Evolutionary conservation across 495 filamentous ascomycete species (phyloP).

Genomic region (Letharia lupina): DNA sequence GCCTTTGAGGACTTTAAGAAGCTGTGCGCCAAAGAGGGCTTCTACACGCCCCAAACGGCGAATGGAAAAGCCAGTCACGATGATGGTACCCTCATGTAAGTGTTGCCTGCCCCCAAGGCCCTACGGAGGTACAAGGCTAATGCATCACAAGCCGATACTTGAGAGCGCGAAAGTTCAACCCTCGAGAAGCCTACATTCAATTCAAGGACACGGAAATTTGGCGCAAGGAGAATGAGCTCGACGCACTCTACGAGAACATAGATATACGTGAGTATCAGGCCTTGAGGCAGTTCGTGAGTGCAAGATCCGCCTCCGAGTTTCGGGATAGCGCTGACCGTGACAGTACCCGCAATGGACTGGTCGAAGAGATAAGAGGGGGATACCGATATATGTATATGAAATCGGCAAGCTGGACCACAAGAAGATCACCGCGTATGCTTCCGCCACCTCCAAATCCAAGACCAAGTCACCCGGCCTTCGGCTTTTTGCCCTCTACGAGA

Average conservation of each 20-base stretch:
- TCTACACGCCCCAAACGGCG: conserved; percentile 17
- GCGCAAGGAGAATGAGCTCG: conserved; percentile 68
- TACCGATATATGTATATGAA: conserved; percentile 83
- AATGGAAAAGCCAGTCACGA: conserved; percentile 23
- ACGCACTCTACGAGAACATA: conserved; percentile 66
- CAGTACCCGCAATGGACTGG: conserved; percentile 94
- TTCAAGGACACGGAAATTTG: conserved; percentile 87
- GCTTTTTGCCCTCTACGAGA: conserved; percentile 83
- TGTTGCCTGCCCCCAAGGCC: not conserved
- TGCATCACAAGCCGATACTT: conserved; percentile 21
- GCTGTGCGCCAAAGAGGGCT: conserved; percentile 16
- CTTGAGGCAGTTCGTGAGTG: conserved; percentile 61
- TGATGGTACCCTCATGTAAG: conserved; percentile 25
- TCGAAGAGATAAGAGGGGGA: conserved; percentile 75
- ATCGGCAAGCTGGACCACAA: conserved; percentile 74
- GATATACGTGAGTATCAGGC: conserved; percentile 75
- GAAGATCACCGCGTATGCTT: conserved; percentile 64
- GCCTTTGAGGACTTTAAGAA: conserved; percentile 23
- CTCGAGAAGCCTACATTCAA: conserved; percentile 56
- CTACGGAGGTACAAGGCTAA: not conserved
- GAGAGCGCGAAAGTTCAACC: conserved; percentile 25
- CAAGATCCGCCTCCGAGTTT: too few relatives aligned
- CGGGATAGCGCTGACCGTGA: not conserved
- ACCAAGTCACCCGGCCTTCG: conserved; percentile 59
- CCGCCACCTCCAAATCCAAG: conserved; percentile 44